Percentiles rank a stretch among this genome's conserved stretches.
phyloP scores from a whole-genome alignment of 108 stramenopile species.

The Aurantiochytrium sp. region DNA sequence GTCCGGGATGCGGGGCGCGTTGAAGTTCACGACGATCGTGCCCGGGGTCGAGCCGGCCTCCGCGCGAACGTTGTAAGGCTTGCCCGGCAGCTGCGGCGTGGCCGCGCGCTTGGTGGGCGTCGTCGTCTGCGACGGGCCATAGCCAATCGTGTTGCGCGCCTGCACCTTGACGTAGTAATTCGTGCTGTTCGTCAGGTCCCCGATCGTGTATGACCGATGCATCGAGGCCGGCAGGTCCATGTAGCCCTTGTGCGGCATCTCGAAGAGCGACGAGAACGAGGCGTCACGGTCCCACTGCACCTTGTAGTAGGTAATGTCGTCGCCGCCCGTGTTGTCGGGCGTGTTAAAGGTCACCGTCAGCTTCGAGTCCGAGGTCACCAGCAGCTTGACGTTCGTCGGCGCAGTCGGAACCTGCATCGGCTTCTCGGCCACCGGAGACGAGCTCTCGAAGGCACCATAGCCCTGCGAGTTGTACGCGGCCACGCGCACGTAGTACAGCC shows the following conservation, averaged over 20 bases:
- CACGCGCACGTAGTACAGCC: conserved; percentile 69
- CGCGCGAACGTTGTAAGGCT: conserved; percentile 18
- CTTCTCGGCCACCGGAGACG: conserved; percentile 64
- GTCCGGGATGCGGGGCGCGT: conserved; percentile 62
- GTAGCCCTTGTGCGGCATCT: conserved; percentile 64
- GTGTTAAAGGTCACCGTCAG: conserved; percentile 63
- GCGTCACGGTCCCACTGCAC: conserved; percentile 75
- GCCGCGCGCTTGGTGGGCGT: conserved; percentile 49
- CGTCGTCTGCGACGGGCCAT: conserved; percentile 42
- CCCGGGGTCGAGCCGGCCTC: conserved; percentile 38
- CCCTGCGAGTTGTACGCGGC: conserved; percentile 70
- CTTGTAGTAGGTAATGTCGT: conserved; percentile 60
- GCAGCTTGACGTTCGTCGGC: conserved; percentile 62
- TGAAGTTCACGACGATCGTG: conserved; percentile 59
- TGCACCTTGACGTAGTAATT: conserved; percentile 66
- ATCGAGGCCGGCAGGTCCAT: conserved; percentile 52
- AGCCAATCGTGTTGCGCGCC: conserved; percentile 58
- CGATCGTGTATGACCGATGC: conserved; percentile 53
- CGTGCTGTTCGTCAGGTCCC: conserved; percentile 47
- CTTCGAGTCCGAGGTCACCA: conserved; percentile 70
- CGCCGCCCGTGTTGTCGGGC: conserved; percentile 68
- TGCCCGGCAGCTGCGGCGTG: conserved; percentile 66
- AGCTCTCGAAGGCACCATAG: conserved; percentile 58
- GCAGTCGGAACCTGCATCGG: conserved; percentile 68
- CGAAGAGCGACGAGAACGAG: conserved; percentile 53